Evolutionary conservation across 1,284 basidiomycete species (phyloP).

Genomic region (Trametes sp.): DNA sequence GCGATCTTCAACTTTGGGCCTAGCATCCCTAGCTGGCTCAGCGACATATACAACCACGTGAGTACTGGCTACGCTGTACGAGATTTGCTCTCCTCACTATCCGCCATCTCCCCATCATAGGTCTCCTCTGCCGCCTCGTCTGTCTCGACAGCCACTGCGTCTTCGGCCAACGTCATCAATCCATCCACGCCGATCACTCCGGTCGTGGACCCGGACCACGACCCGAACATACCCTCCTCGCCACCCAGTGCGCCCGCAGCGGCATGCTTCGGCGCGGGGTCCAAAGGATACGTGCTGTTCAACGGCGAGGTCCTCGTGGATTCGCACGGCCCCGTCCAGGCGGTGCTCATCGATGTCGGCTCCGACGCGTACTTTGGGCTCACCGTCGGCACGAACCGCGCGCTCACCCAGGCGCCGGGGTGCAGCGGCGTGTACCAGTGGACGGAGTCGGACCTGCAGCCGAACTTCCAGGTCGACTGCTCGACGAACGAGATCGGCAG

Average conservation of each 20-base stretch:
- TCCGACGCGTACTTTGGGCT: slow-evolving; percentile 19
- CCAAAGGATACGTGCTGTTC: slow-evolving; percentile 11
- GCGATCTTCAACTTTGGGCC: slow-evolving; percentile 4
- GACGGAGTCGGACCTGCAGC: background rate
- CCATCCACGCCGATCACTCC: slow-evolving; percentile 7
- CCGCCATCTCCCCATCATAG: background rate
- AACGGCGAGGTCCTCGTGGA: slow-evolving; percentile 1
- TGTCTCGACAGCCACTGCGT: slow-evolving; percentile 1
- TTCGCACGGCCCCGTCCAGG: background rate
- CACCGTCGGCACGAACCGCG: background rate
- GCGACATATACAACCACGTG: background rate
- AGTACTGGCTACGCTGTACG: too few relatives aligned
- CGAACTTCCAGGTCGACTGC: slow-evolving; percentile 15
- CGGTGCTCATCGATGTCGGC: slow-evolving; percentile 9
- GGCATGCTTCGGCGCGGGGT: slow-evolving; percentile 17
- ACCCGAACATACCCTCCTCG: background rate
- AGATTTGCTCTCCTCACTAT: background rate
- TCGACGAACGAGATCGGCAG: slow-evolving; percentile 11
- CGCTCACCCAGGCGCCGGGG: background rate
- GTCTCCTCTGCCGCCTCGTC: slow-evolving; percentile 7
- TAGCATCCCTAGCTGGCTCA: slow-evolving; percentile 4
- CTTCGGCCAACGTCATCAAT: slow-evolving; percentile 1
- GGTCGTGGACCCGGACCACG: slow-evolving; percentile 1
- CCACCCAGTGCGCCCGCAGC: background rate
- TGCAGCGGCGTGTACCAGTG: slow-evolving; percentile 1